phyloP scores from a whole-genome alignment of 2,329 filamentous ascomycete species.

The Phialemoniopsis sp. region DNA sequence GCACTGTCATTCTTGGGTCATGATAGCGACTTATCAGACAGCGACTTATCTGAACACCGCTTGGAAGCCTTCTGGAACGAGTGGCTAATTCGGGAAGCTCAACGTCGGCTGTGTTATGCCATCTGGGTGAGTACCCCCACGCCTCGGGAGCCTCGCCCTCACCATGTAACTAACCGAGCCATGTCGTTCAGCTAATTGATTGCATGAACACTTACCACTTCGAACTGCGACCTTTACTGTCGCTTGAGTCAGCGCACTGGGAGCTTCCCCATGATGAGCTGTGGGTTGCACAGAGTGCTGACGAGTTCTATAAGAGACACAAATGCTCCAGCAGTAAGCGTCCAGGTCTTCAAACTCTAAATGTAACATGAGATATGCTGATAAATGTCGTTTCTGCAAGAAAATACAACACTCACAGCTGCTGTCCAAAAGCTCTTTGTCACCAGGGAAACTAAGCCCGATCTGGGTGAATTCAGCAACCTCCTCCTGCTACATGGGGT shows the following conservation, averaged over 20 bases:
- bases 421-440: constrained; percentile 5
- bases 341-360: neutral
- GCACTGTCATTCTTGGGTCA: neutral
- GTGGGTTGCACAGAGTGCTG: constrained; percentile 2
- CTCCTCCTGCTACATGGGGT: constrained; percentile 7
- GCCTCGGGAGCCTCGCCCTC: no score
- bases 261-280: constrained; percentile 5
- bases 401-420: constrained; percentile 1
- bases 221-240: constrained; percentile 1
- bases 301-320: no score
- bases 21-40: no score
- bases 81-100: constrained; percentile 3
- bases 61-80: neutral
- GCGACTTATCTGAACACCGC: no score
- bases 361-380: neutral
- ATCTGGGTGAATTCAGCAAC: constrained; percentile 6
- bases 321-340: neutral
- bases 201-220: constrained; percentile 7
- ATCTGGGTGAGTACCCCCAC: constrained; percentile 7
- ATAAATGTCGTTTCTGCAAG: neutral
- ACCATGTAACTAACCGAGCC: no score
- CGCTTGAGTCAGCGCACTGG: constrained; percentile 2
- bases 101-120: constrained; percentile 5
- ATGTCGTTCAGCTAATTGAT: constrained; percentile 7
- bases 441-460: neutral